Evolutionary conservation across 768 basidiomycete species (phyloP), one percentile per base, ranked within the genome.

Genomic region (Rhodosporidiobolus sp.): DNA sequence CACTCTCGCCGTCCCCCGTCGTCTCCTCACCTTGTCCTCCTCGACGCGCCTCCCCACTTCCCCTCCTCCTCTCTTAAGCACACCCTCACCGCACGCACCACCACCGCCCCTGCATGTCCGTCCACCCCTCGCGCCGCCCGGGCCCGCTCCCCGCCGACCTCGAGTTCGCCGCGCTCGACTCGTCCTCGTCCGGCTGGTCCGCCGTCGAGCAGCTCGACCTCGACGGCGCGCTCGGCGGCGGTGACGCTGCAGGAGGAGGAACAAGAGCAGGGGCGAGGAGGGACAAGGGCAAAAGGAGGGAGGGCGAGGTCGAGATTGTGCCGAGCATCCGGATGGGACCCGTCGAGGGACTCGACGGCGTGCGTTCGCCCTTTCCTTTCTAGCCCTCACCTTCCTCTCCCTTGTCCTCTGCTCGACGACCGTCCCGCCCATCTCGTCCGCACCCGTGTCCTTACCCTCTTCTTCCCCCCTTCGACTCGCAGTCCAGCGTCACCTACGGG

Each of bases 401-500:
- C 38, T 7, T 14, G 38, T 35, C 22, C 22, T 38, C 22, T 56
- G 20, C 55, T 56, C 17, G 10, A 54, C 17, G 2, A 8, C 53
- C 12, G 19, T 19, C 48, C 19, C 17, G 48, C 19, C 24, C 48
- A 49, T 9, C 48, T 52, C 12, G 9, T n/a, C n/a, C n/a, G n/a
- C n/a, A n/a, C n/a, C n/a, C n/a, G n/a, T n/a, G n/a, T n/a, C n/a
- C n/a, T n/a, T n/a, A n/a, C n/a, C n/a, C n/a, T n/a, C n/a, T n/a
- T n/a, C n/a, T n/a, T n/a, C n/a, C n/a, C n/a, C n/a, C n/a, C n/a
- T n/a, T n/a, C n/a, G n/a, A n/a, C n/a, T n/a, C n/a, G n/a, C 50
- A 52, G 17, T 52, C 50, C 50, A 6, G 16, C 45, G 19, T 60
- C 64, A 88, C 89, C 63, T 96, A 92, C 77, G 96, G 96, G 4